Evolutionary conservation across 257 asterid genomes (phyloP), one percentile per base, ranked within the genome.

Genomic region (Hygrophila difformis): DNA sequence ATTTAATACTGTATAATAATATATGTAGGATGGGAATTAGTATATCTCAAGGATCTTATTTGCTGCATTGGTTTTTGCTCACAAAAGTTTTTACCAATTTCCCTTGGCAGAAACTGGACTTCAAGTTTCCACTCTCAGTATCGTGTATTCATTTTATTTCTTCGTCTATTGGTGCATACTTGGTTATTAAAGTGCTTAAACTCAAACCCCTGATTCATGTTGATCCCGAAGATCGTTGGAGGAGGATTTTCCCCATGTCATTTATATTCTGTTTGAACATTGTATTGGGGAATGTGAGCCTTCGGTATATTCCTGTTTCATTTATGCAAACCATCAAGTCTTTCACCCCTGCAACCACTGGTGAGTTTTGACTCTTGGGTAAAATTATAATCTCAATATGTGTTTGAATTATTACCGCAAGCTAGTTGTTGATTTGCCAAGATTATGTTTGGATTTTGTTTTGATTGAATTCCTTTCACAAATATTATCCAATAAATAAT

Each of bases 281-380:
- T 26, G 85, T 66, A 8, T 44, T 76, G 56, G 85, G 85, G 21
- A 76, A 76, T 20, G 69, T 76, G 18, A 76, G 85, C 51, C 59
- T 76, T 45, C 76, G 85, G 1, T 77, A 77, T 28, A 77, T 73
- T 49, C 85, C 81, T 5, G 85, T 77, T 31, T 77, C 85, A 8
- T 77, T 77, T 58, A 77, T 77, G 85, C 81, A 77, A 60, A 77
- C 81, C 18, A 63, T 76, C 59, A 76, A 76, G 64, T 76, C 85
- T 12, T 76, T 77, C 55, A 77, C 85, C 46, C 85, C 81, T 21
- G 85, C 81, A 46, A 73, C 85, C 26, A 77, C 81, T 42, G 85
- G 85, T 72, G 44, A 55, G 59, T 37, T 40, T 56, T 46, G 11
- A 15, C 18, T 56, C 38, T n/a, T 42, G 8, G 14, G 21, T 37